Evolutionary conservation across 1,284 basidiomycete species (phyloP).

Genomic region (Chalciporus sp.): DNA sequence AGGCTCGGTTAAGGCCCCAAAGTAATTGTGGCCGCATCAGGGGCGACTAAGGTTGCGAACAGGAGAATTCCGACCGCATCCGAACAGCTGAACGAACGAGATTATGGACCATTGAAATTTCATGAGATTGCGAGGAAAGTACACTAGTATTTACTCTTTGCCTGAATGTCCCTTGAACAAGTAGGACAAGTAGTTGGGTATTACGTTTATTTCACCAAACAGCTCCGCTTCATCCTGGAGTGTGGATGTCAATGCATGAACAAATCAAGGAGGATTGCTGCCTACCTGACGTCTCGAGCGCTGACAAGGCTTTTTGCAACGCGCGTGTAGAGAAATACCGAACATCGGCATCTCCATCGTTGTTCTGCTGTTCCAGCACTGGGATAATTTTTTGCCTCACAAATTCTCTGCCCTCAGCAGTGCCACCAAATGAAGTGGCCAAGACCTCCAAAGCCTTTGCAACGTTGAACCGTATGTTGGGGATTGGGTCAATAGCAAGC

Average conservation of each 20-base stretch:
- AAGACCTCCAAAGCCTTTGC: slow-evolving; percentile 93
- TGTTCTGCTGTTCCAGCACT: slow-evolving; percentile 84
- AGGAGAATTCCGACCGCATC: too few species aligned
- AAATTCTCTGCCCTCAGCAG: slow-evolving; percentile 76
- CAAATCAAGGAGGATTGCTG: not conserved
- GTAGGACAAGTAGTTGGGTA: slow-evolving; percentile 31
- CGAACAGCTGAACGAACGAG: not conserved
- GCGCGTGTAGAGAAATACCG: slow-evolving; percentile 82
- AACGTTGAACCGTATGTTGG: slow-evolving; percentile 99
- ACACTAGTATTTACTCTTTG: slow-evolving; percentile 37
- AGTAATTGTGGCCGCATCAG: too few species aligned
- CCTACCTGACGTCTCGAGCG: slow-evolving; percentile 32
- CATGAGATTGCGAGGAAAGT: slow-evolving; percentile 31
- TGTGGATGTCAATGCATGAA: slow-evolving; percentile 1
- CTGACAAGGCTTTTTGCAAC: slow-evolving; percentile 55
- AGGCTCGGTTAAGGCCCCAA: not conserved
- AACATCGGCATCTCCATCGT: slow-evolving; percentile 94
- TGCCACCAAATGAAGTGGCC: slow-evolving; percentile 67
- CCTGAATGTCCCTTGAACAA: slow-evolving; percentile 16
- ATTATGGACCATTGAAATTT: slow-evolving; percentile 20
- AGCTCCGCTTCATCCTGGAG: slow-evolving; percentile 25
- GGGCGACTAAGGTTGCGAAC: too few species aligned
- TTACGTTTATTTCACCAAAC: slow-evolving; percentile 29
- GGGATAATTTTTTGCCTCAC: slow-evolving; percentile 79
- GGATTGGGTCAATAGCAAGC: slow-evolving; percentile 91